Conservation (phyloP, 257 asterid genomes). For the Jasminum sambac region DNA sequence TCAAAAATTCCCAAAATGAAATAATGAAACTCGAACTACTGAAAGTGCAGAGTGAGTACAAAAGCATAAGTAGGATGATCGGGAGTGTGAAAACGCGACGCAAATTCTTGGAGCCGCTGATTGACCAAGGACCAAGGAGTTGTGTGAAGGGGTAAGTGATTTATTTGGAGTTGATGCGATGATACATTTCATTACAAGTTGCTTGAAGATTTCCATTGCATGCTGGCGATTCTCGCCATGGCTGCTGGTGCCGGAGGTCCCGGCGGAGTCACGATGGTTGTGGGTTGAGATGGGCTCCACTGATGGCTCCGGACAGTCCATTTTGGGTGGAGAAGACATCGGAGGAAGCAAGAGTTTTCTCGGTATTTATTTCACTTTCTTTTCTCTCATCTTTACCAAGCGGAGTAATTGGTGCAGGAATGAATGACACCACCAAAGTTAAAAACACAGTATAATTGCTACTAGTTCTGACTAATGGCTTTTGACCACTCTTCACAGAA, state of each 20-base stretch:
- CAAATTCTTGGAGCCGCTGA: slow-evolving; percentile 28
- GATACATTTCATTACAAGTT: slow-evolving; percentile 37
- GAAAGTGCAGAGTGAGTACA: slow-evolving; percentile 26
- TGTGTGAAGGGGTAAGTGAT: slow-evolving; percentile 31
- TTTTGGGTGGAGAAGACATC: background rate
- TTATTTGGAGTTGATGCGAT: slow-evolving; percentile 26
- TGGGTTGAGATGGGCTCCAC: slow-evolving; percentile 26
- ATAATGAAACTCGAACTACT: background rate
- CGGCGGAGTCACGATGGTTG: slow-evolving; percentile 16
- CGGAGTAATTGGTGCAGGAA: too few relatives aligned
- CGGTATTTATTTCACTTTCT: too few relatives aligned
- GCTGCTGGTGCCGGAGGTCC: slow-evolving; percentile 10
- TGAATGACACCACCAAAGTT: too few relatives aligned
- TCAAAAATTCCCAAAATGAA: background rate
- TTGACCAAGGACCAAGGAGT: slow-evolving; percentile 34
- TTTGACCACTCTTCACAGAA: too few relatives aligned
- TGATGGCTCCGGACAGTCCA: slow-evolving; percentile 21
- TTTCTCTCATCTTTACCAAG: too few relatives aligned
- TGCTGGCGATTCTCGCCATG: slow-evolving; percentile 5
- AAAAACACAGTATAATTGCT: too few relatives aligned
- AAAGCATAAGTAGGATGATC: slow-evolving; percentile 65
- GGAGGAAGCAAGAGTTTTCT: background rate
- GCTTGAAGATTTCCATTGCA: slow-evolving; percentile 33
- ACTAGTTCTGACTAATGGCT: too few relatives aligned
- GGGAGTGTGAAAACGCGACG: slow-evolving; percentile 40